Percentiles rank a stretch among this genome's conserved stretches.
Evolutionary conservation across 257 asterid species (phyloP).

Genomic region (Solanum acaule): DNA sequence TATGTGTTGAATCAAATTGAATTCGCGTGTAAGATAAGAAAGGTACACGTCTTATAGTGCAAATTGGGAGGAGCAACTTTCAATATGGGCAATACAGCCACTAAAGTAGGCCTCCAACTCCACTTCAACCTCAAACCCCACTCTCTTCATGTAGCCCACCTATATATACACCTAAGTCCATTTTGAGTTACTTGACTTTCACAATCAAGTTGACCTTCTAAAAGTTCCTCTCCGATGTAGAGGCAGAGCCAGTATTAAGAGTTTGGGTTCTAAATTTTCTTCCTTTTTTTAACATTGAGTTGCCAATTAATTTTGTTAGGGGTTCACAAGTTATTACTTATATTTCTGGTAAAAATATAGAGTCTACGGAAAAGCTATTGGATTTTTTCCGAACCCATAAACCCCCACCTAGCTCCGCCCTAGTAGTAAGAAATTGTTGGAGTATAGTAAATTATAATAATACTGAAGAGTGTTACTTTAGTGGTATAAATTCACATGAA

Average conservation of each 20-base stretch:
- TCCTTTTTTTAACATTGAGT: too few relatives aligned
- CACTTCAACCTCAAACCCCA: not conserved
- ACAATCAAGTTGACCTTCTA: not conserved
- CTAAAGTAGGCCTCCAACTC: not conserved
- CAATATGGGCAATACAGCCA: not conserved
- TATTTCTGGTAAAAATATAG: too few relatives aligned
- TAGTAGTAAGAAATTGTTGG: not conserved
- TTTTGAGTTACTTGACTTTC: not conserved
- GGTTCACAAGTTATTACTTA: too few relatives aligned
- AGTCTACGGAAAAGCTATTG: too few relatives aligned
- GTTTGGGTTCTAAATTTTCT: too few relatives aligned
- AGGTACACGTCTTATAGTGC: not conserved
- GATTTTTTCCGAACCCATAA: too few relatives aligned
- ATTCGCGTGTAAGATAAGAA: not conserved
- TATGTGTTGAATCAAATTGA: not conserved
- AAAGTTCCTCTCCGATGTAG: not conserved
- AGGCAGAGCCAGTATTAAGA: too few relatives aligned
- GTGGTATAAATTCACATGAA: not conserved
- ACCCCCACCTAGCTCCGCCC: too few relatives aligned
- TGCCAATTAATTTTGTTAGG: too few relatives aligned
- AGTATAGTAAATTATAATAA: not conserved
- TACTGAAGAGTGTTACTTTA: not conserved
- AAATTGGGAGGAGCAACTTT: not conserved
- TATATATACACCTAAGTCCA: not conserved
- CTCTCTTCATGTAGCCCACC: not conserved